Evolutionary conservation across 495 filamentous ascomycete genomes (phyloP).

Genomic region (Choiromyces venosus): DNA sequence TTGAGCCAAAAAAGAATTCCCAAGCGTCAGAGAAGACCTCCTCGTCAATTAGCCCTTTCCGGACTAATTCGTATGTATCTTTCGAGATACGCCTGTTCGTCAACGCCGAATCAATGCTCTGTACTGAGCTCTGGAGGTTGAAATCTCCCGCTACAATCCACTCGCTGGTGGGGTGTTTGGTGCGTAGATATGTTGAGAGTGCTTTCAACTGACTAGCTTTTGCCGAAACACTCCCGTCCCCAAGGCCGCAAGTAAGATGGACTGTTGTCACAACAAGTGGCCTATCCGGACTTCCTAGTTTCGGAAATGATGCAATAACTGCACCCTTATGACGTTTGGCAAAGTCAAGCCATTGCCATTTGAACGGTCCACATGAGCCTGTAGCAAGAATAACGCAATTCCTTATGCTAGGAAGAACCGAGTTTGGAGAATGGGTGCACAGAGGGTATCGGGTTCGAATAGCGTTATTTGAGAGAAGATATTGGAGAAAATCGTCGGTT

Average conservation of each 20-base stretch:
- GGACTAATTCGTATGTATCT: constrained; percentile 35
- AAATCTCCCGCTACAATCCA: constrained; percentile 57
- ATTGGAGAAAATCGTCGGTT: constrained; percentile 53
- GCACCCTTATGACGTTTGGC: constrained; percentile 50
- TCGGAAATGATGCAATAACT: constrained; percentile 46
- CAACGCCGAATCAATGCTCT: constrained; percentile 49
- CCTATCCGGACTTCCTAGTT: constrained; percentile 37
- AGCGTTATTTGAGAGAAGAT: constrained; percentile 46
- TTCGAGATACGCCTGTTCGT: constrained; percentile 47
- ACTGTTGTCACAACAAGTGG: constrained; percentile 49
- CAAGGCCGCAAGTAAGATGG: constrained; percentile 53
- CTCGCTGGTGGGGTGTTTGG: constrained; percentile 42
- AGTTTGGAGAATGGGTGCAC: constrained; percentile 50
- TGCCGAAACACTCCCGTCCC: constrained; percentile 50
- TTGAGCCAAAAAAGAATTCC: constrained; percentile 24
- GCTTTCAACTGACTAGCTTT: constrained; percentile 50
- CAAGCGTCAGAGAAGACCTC: constrained; percentile 25
- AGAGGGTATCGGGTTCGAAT: constrained; percentile 51
- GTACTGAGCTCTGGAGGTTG: constrained; percentile 52
- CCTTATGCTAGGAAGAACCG: constrained; percentile 51
- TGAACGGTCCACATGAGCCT: constrained; percentile 44
- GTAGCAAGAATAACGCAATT: constrained; percentile 54
- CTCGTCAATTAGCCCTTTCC: constrained; percentile 12
- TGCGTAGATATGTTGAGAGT: constrained; percentile 46
- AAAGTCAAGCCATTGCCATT: constrained; percentile 50